Percentiles rank a stretch among this genome's conserved stretches.
Conservation (phyloP, 176 grass and related monocot genomes). For the Carex kokanica region DNA sequence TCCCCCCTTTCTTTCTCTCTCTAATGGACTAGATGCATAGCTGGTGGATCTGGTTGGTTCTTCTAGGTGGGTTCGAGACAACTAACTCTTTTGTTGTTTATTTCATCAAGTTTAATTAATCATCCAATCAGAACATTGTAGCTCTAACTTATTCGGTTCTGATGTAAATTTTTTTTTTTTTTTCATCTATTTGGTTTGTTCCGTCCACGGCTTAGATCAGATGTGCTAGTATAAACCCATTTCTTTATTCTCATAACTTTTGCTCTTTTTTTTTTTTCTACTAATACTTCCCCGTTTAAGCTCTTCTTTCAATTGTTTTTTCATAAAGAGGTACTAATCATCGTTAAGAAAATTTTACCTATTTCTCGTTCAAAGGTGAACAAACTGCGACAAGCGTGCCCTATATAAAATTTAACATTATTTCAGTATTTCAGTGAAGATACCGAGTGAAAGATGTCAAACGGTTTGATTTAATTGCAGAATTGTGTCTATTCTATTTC, state of each 20-base stretch:
- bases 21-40: background rate
- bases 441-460: background rate
- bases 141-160: slow-evolving; percentile 18
- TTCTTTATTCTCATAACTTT: background rate
- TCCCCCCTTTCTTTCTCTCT: too few species aligned
- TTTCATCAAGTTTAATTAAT: slow-evolving; percentile 23
- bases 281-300: background rate
- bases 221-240: slow-evolving; percentile 10
- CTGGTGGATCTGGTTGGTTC: slow-evolving; percentile 1
- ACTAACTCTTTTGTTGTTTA: slow-evolving; percentile 22
- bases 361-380: background rate
- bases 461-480: background rate
- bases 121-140: background rate
- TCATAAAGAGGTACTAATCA: background rate
- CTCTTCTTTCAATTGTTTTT: background rate
- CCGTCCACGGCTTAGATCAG: background rate
- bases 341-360: too few species aligned
- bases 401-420: background rate
- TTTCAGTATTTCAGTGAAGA: background rate
- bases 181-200: slow-evolving; percentile 13
- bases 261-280: too few species aligned
- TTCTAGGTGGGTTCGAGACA: background rate
- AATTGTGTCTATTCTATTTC: background rate
- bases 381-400: background rate
- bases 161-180: slow-evolving; percentile 24